phyloP scores from a whole-genome alignment of 108 stramenopile genomes.

The Fistulifera solaris region DNA sequence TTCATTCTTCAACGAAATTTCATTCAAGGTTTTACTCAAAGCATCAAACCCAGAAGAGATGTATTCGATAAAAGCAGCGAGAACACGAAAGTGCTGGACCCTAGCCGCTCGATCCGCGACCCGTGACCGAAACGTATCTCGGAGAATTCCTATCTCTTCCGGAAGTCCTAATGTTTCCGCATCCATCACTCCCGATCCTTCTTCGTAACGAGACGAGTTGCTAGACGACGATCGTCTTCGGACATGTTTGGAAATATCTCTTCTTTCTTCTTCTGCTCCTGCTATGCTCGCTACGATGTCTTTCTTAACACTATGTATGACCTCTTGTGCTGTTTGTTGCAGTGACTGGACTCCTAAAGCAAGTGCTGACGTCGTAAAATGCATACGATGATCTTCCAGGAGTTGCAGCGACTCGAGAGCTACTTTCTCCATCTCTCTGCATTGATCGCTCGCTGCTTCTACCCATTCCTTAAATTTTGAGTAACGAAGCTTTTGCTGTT shows the following conservation, averaged over 20 bases:
- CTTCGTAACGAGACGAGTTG: conserved; percentile 25
- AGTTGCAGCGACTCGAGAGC: conserved; percentile 44
- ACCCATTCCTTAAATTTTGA: conserved; percentile 27
- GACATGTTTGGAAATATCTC: conserved; percentile 11
- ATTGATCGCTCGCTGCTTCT: conserved; percentile 30
- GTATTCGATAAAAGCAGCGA: conserved; percentile 19
- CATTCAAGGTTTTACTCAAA: conserved; percentile 16
- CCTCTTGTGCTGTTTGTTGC: conserved; percentile 9
- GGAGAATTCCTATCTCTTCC: conserved; percentile 35
- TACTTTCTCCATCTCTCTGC: conserved; percentile 32
- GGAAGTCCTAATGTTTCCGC: conserved; percentile 59
- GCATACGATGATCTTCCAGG: conserved; percentile 40
- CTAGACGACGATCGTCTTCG: conserved; percentile 13
- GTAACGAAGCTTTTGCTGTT: conserved; percentile 27
- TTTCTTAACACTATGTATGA: conserved; percentile 1
- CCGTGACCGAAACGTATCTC: conserved; percentile 47
- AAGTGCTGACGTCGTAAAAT: conserved; percentile 6
- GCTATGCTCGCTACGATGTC: too few species aligned
- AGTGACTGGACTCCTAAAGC: conserved; percentile 1
- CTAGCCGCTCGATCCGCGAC: conserved; percentile 25
- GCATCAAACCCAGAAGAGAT: conserved; percentile 16
- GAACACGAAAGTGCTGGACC: conserved; percentile 29
- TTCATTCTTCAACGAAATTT: conserved; percentile 16
- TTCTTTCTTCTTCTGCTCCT: conserved; percentile 9
- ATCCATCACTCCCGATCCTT: conserved; percentile 52